These are phyloP conservation scores for Shiraia bambusicola DNA, from an alignment of 2,329 filamentous ascomycete genomes.

Conservation along the genomic window DNA sequence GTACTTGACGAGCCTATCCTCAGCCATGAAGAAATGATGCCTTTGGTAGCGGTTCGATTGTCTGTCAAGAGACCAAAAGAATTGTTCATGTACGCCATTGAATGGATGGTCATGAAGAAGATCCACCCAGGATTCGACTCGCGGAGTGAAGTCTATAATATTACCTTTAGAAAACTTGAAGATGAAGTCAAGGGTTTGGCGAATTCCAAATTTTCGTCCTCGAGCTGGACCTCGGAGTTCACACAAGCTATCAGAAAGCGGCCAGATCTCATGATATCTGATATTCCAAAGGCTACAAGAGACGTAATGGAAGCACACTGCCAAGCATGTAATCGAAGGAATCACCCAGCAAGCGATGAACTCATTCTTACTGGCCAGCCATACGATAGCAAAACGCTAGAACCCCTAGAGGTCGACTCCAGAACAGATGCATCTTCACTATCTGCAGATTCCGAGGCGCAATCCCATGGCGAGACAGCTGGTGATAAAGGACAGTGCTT, in stretches of 20 bases:
- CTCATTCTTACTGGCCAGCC: constrained; percentile 65
- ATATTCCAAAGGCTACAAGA: constrained; percentile 22
- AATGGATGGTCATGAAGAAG: constrained; percentile 80
- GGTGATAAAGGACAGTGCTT: constrained; percentile 32
- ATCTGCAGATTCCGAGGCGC: constrained; percentile 20
- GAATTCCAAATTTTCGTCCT: constrained; percentile 69
- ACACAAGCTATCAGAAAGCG: constrained; percentile 64
- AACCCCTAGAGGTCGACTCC: constrained; percentile 52
- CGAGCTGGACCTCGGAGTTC: constrained; percentile 69
- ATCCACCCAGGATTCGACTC: constrained; percentile 70
- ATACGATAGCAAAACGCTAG: constrained; percentile 66
- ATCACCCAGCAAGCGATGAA: constrained; percentile 66
- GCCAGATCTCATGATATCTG: constrained; percentile 54
- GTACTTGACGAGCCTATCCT: constrained; percentile 49
- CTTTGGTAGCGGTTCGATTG: constrained; percentile 43
- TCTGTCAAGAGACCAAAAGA: constrained; percentile 68
- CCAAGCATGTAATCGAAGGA: constrained; percentile 69
- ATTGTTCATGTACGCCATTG: constrained; percentile 71
- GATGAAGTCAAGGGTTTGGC: constrained; percentile 69
- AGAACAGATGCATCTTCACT: constrained; percentile 25
- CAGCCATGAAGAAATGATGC: constrained; percentile 4
- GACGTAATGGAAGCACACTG: constrained; percentile 49
- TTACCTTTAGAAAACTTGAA: constrained; percentile 71
- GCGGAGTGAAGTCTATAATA: constrained; percentile 63
- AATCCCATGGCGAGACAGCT: constrained; percentile 26